A percentile compares a stretch with the other conserved stretches of the same genome.
These are phyloP conservation scores for Penicillium sp. DNA, from an alignment of 2,329 filamentous ascomycete genomes.

Conservation along the genomic window DNA sequence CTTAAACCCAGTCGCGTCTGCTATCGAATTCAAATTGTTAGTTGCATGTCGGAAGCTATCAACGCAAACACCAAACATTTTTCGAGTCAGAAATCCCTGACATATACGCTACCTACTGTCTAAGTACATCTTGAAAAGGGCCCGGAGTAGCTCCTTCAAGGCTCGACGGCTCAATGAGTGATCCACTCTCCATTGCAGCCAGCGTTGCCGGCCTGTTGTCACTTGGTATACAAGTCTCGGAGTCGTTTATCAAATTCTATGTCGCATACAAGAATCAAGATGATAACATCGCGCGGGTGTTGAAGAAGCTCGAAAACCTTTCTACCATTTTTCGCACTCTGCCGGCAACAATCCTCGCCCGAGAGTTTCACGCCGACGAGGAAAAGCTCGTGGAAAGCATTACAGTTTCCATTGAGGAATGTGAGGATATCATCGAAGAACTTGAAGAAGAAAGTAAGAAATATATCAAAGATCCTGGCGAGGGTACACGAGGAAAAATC, in stretches of 20 bases:
- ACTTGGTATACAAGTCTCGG: slow-evolving; percentile 41
- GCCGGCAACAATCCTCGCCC: background rate
- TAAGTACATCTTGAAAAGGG: too few relatives aligned
- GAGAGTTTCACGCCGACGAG: background rate
- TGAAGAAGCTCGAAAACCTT: slow-evolving; percentile 9
- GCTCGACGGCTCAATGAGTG: slow-evolving; percentile 5
- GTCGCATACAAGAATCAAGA: slow-evolving; percentile 30
- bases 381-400: slow-evolving; percentile 6
- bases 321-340: slow-evolving; percentile 4
- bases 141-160: too few relatives aligned
- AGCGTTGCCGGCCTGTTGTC: slow-evolving; percentile 41
- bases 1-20: too few relatives aligned
- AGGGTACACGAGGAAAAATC: background rate
- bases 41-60: too few relatives aligned
- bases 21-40: too few relatives aligned
- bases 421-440: slow-evolving; percentile 9
- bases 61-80: too few relatives aligned
- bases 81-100: too few relatives aligned
- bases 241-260: slow-evolving; percentile 42
- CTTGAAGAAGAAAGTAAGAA: slow-evolving; percentile 10
- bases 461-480: background rate
- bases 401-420: slow-evolving; percentile 1
- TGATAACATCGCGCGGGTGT: slow-evolving; percentile 29
- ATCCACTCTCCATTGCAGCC: slow-evolving; percentile 26
- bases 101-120: too few relatives aligned